Evolutionary conservation across 768 basidiomycete species (phyloP).

Genomic region (Mycena galericulata): DNA sequence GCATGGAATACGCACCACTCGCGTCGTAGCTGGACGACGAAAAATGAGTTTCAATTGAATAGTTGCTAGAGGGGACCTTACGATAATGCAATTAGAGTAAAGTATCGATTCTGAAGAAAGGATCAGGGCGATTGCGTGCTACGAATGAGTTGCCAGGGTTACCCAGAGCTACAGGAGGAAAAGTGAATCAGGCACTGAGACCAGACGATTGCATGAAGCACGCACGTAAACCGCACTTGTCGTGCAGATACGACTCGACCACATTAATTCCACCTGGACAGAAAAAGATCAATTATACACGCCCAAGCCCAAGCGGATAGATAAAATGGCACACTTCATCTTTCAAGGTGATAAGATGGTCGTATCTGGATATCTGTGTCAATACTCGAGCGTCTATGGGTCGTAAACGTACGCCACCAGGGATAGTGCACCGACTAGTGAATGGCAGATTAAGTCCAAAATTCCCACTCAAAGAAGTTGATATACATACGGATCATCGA

Average conservation of each 20-base stretch:
- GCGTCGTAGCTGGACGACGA: constrained; percentile 18
- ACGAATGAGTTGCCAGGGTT: background rate
- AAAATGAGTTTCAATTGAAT: background rate
- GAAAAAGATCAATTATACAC: background rate
- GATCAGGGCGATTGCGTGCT: background rate
- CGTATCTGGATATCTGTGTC: constrained; percentile 19
- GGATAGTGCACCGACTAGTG: constrained; percentile 22
- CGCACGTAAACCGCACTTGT: constrained; percentile 29
- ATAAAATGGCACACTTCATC: constrained; percentile 14
- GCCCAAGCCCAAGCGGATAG: no score
- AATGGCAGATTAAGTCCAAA: constrained; percentile 14
- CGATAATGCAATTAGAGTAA: constrained; percentile 22
- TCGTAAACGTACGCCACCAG: constrained; percentile 23
- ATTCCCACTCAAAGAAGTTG: background rate
- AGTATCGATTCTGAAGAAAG: constrained; percentile 29
- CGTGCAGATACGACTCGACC: constrained; percentile 13
- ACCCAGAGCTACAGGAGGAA: constrained; percentile 13
- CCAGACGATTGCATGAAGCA: background rate
- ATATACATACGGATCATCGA: constrained; percentile 29
- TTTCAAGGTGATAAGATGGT: constrained; percentile 25
- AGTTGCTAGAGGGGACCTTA: background rate
- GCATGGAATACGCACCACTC: constrained; percentile 7
- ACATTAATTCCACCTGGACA: constrained; percentile 30
- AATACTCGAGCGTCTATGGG: background rate
- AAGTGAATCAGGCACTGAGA: background rate